phyloP scores from a whole-genome alignment of 176 grass and related monocot species.

The Ananas comosus region DNA sequence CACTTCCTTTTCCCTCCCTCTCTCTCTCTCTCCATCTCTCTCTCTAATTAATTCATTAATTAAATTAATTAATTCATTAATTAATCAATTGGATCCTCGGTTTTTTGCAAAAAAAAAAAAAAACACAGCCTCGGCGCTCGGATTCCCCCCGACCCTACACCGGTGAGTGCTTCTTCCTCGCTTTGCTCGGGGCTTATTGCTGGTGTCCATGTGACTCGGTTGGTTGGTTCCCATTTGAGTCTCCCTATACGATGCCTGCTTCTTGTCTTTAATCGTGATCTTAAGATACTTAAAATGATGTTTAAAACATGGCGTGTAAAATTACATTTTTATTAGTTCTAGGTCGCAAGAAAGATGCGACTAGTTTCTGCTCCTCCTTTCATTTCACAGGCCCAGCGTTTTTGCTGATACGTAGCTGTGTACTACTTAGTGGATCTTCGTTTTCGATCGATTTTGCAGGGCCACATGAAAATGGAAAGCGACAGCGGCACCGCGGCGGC shows the following conservation, averaged over 20 bases:
- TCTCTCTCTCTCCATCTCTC: background rate
- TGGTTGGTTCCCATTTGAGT: background rate
- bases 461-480: background rate
- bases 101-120: too few species aligned
- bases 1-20: background rate
- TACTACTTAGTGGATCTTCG: background rate
- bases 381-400: too few species aligned
- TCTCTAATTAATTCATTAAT: background rate
- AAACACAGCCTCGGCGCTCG: constrained; percentile 28
- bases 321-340: too few species aligned
- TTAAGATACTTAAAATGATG: too few species aligned
- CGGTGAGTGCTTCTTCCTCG: constrained; percentile 20
- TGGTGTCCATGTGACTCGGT: background rate
- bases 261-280: too few species aligned
- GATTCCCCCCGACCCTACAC: constrained; percentile 21
- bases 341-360: too few species aligned
- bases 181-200: background rate
- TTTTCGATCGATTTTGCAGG: background rate
- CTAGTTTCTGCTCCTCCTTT: too few species aligned
- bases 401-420: background rate
- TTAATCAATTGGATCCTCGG: background rate
- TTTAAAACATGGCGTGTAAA: too few species aligned
- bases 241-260: background rate
- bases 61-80: background rate
- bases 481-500: background rate